phyloP scores from a whole-genome alignment of 371 early-diverging fungal species.

The Mucor sp. region DNA sequence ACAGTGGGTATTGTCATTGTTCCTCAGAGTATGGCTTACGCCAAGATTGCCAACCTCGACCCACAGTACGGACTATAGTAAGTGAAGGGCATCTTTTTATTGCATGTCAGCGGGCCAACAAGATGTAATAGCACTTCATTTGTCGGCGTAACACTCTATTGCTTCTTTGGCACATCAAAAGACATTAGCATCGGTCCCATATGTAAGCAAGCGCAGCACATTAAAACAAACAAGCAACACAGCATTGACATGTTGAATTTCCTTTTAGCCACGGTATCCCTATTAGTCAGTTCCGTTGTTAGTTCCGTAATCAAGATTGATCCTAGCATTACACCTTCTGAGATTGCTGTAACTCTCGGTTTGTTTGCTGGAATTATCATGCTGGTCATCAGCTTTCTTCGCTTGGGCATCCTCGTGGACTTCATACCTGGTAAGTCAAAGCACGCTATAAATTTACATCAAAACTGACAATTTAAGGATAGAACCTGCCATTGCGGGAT shows the following conservation, averaged over 20 bases:
- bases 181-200: conserved; percentile 88
- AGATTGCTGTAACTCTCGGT: conserved; percentile 58
- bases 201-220: conserved; percentile 18
- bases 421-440: conserved; percentile 66
- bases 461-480: not conserved
- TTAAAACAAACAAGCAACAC: not conserved
- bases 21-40: conserved; percentile 85
- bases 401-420: conserved; percentile 82
- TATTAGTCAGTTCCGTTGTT: conserved; percentile 70
- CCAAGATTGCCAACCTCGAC: conserved; percentile 79
- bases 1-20: conserved; percentile 86
- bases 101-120: conserved; percentile 19
- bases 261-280: conserved; percentile 73
- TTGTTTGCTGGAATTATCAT: conserved; percentile 62
- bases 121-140: conserved; percentile 51
- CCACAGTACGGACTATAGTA: conserved; percentile 48
- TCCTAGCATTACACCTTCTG: conserved; percentile 33
- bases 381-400: conserved; percentile 66
- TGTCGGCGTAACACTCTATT: conserved; percentile 45
- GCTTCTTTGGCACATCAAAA: conserved; percentile 79
- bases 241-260: not conserved
- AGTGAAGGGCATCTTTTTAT: not conserved
- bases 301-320: conserved; percentile 28
- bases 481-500: conserved; percentile 70
- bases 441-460: not conserved